Base-by-base conservation (phyloP, 306 rosid species). In the Glycyrrhiza uralensis region DNA sequence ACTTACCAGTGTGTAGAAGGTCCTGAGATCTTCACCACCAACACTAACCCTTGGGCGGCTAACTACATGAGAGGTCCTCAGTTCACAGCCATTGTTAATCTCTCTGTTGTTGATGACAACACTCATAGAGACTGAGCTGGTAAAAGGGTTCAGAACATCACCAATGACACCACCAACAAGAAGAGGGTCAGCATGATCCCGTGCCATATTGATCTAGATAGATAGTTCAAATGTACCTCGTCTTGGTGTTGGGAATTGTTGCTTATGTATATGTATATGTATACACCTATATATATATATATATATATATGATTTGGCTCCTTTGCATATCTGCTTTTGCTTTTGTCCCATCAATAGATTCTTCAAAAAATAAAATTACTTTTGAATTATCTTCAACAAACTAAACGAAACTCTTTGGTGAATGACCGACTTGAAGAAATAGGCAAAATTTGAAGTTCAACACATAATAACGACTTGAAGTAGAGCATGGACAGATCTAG, bases 1-100 rank as follows among this genome's bases (percentile, higher is more conserved):
- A 65, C 45, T 60, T 62, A 82, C 86, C 41, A 82, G 78, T 17
- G 83, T 70, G 69, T 83, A 83, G 81, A 79, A 83, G 24, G 50
- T 75, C 69, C 86, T 83, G n/a, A 83, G 81, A 23, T 83, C 83
- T 10, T 79, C 26, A 64, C 86, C 86, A 33, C 83, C 86, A 59
- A 75, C 64, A 64, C 7, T 18, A 42, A 70, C 57, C 20, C 83
- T 64, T 3, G 86, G 86, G 12, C 76, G 79, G 24, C 65, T 83
- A 44, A 57, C 79, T 0, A 83, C 49, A 0, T 75, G 81, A 49
- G 86, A 83, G 52, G 83, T 72, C 24, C 60, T 83, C 2, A 79
- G 39, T 58, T 57, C 79, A 19, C 9, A 50, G 7, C 81, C 83
- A 49, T 65, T 79, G 33, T 20, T 50, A 32, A 79, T 75, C 3